Evolutionary conservation across 176 grass and related monocot species (phyloP).

Genomic region (Aegilops sharonensis): DNA sequence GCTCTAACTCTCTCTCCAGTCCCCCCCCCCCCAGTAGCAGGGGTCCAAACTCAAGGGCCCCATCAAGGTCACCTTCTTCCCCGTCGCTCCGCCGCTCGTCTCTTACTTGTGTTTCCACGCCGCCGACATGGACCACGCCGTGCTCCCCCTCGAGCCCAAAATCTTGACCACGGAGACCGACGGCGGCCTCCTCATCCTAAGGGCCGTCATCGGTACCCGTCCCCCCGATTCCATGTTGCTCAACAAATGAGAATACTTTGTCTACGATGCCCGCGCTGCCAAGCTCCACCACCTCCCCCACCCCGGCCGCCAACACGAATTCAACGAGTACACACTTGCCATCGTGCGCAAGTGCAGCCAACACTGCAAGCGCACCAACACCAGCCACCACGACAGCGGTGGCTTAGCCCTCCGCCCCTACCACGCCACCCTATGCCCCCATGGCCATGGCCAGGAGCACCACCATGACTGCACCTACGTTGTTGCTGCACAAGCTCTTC

Average conservation of each 20-base stretch:
- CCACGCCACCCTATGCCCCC: too few relatives aligned
- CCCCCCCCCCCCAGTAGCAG: background rate
- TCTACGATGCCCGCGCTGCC: background rate
- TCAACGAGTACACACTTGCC: background rate
- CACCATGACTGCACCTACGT: background rate
- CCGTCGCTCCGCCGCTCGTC: background rate
- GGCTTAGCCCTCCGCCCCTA: too few relatives aligned
- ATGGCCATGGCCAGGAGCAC: background rate
- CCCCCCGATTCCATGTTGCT: background rate
- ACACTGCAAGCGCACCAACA: background rate
- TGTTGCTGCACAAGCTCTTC: background rate
- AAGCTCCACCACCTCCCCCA: constrained; percentile 8
- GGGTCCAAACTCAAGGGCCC: background rate
- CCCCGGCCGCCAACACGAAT: background rate
- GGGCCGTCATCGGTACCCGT: background rate
- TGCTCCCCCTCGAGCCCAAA: background rate
- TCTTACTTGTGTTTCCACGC: background rate
- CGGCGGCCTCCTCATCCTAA: background rate
- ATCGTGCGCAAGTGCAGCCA: constrained; percentile 16
- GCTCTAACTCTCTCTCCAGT: too few relatives aligned
- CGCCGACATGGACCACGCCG: background rate
- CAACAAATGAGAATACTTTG: background rate
- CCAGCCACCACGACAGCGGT: background rate
- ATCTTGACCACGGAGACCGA: background rate
- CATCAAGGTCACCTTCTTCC: constrained; percentile 14